Evolutionary conservation across 2,329 filamentous ascomycete genomes (phyloP), one percentile per base, ranked within the genome.

Genomic region (Alternaria arborescens): DNA sequence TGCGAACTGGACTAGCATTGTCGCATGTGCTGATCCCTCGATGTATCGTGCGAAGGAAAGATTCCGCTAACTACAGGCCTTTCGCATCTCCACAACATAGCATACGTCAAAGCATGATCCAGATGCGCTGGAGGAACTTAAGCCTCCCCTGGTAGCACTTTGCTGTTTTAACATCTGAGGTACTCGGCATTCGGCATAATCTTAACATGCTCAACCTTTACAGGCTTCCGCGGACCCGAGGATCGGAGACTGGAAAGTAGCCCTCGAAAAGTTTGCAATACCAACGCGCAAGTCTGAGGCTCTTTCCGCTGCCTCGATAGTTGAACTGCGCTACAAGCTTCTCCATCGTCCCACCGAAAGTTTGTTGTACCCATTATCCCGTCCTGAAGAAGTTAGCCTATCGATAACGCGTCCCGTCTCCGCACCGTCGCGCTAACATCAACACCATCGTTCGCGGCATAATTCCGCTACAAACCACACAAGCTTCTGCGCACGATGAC

Each of bases 391-490:
- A 8, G 18, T 26, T 44, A 47, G 28, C 24, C 11, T 36, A 2
- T 30, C 30, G 30, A 18, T n/a, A 14, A 47, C 11, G 44, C 26
- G 43, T 24, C 18, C 20, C 40, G 41, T 38, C 52, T 65, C 52
- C 67, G 65, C 65, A 68, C 56, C 38, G 30, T 66, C 55, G 62
- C 65, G 64, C 41, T 32, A 43, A 22, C 52, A 51, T 46, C 48
- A 28, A 34, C 41, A 38, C 38, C 43, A 59, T 40, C 51, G 22
- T 46, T 51, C 18, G 66, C 65, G 66, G 65, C 34, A 22, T 32
- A 43, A 56, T 70, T 70, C 68, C 68, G 68, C 64, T 40, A 16
- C 24, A 28, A 53, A 18, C 52, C 58, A 36, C 59, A 54, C 12
- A 24, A 43, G 26, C 30, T 43, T 43, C 42, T 28, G 44, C 16